Evolutionary conservation across 164 flowering plant genomes (phyloP).

Genomic region (Aristolochia californica): DNA sequence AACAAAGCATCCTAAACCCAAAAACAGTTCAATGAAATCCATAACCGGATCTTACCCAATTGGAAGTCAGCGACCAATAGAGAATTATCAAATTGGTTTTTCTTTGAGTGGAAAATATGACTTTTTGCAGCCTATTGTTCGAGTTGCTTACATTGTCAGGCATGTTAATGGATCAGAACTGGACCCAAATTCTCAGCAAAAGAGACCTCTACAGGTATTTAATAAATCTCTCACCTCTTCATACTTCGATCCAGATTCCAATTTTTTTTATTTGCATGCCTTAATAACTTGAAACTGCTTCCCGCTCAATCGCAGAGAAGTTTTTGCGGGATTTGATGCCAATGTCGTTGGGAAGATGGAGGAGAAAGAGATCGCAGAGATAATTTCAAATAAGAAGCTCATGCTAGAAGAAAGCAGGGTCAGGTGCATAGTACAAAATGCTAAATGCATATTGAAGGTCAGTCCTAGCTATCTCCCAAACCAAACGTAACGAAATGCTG

Average conservation of each 20-base stretch:
- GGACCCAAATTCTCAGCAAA: conserved; percentile 71
- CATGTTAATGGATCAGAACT: conserved; percentile 79
- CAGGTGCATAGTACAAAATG: conserved; percentile 79
- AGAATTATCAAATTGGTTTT: neutral
- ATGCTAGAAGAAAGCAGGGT: conserved; percentile 57
- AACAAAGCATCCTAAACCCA: no score
- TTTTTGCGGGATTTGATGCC: conserved; percentile 51
- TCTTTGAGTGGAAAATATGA: neutral
- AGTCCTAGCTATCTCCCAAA: conserved; percentile 7
- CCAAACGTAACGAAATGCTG: no score
- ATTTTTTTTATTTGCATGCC: neutral
- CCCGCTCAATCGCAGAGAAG: no score
- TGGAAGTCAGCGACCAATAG: neutral
- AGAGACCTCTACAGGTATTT: conserved; percentile 49
- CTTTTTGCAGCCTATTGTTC: conserved; percentile 52
- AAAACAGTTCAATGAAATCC: no score
- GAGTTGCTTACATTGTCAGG: conserved; percentile 80
- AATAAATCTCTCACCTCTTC: neutral
- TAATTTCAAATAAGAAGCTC: conserved; percentile 43
- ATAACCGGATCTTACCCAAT: no score
- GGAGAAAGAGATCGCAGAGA: conserved; percentile 58
- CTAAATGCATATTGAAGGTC: conserved; percentile 69
- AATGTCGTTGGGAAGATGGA: conserved; percentile 55
- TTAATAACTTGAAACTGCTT: conserved; percentile 1
- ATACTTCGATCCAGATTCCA: neutral